These are phyloP conservation scores for Calocera viscosa DNA, from an alignment of 768 basidiomycete genomes.

Conservation along the genomic window DNA sequence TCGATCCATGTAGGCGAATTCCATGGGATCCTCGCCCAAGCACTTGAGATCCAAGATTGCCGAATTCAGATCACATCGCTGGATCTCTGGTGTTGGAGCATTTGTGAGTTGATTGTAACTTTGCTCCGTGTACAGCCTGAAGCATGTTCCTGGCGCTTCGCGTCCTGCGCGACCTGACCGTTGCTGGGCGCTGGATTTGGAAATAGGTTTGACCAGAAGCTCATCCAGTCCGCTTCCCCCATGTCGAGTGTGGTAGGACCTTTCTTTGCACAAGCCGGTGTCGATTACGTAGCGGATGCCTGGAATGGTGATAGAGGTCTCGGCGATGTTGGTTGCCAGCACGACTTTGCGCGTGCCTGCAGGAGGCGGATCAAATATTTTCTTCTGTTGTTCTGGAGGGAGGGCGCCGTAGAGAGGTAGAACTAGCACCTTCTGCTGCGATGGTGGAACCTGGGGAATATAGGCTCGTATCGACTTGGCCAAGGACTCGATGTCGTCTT, in stretches of 20 bases:
- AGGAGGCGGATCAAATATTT: slow-evolving; percentile 60
- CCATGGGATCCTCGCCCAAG: slow-evolving; percentile 64
- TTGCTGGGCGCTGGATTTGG: slow-evolving; percentile 72
- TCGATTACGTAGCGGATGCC: slow-evolving; percentile 93
- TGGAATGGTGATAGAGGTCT: slow-evolving; percentile 95
- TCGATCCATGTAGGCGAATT: slow-evolving; percentile 78
- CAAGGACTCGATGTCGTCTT: slow-evolving; percentile 90
- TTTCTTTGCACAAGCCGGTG: slow-evolving; percentile 92
- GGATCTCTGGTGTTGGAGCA: slow-evolving; percentile 78
- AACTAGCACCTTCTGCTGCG: slow-evolving; percentile 51
- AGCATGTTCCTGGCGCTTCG: slow-evolving; percentile 78
- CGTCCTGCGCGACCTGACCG: slow-evolving; percentile 94
- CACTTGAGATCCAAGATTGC: slow-evolving; percentile 79
- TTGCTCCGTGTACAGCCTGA: slow-evolving; percentile 80
- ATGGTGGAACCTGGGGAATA: slow-evolving; percentile 54
- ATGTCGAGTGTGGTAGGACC: slow-evolving; percentile 59
- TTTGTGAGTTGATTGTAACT: slow-evolving; percentile 53
- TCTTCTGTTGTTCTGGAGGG: slow-evolving; percentile 59
- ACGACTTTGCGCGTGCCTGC: slow-evolving; percentile 75
- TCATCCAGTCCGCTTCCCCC: slow-evolving; percentile 74
- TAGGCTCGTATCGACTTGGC: slow-evolving; percentile 59
- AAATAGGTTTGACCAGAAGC: slow-evolving; percentile 66
- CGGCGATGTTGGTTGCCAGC: slow-evolving; percentile 93
- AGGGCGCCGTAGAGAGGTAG: slow-evolving; percentile 82
- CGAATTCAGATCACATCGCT: slow-evolving; percentile 70